Base-by-base conservation (phyloP, 148 eudicot species). In the Rhododendron kiyosumense region DNA sequence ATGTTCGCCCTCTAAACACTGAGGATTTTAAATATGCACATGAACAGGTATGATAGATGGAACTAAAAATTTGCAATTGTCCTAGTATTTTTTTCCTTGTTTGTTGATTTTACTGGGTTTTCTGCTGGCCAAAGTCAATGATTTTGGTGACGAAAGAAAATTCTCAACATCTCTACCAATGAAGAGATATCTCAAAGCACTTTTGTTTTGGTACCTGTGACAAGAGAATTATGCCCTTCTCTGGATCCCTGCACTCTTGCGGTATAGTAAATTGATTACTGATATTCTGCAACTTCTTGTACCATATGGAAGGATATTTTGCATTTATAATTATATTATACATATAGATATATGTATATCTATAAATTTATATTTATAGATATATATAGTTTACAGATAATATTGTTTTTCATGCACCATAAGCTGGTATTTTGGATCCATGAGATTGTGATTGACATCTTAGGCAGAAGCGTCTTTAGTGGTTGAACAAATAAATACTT, bases 11-110 rank as follows among this genome's bases (percentile, higher is more conserved):
- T 86, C 82, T 96, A 73, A 94, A 88, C 88, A 89, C 89, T 89
- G 95, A 93, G 73, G 99, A 96, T 90, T 96, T 96, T 86, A 95
- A 85, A 87, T 91, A 88, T 89, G 99, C 99, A 41, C 99, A 96
- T 78, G 99, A 96, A 85, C 99, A 96, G 98, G 99, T 94, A 90
- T 12, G 38, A 32, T 78, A 8, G 5, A 32, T 86, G 17, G 17
- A 32, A 32, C 61, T 51, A 45, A 38, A 81, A 2, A 51, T 26
- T 13, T 10, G 11, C 30, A 1, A 41, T n/a, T 24, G 34, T 2
- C 75, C 10, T 38, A 17, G 26, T 12, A 38, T 43, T 63, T 18
- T 1, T 52, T 59, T 63, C 75, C 12, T 38, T 30, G 4, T 59
- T 34, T 82, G 17, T 61, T 45, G 48, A 59, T 34, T 52, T 34